Conservation (phyloP, 352 stramenopile species). For the Pythium phragmiticola region DNA sequence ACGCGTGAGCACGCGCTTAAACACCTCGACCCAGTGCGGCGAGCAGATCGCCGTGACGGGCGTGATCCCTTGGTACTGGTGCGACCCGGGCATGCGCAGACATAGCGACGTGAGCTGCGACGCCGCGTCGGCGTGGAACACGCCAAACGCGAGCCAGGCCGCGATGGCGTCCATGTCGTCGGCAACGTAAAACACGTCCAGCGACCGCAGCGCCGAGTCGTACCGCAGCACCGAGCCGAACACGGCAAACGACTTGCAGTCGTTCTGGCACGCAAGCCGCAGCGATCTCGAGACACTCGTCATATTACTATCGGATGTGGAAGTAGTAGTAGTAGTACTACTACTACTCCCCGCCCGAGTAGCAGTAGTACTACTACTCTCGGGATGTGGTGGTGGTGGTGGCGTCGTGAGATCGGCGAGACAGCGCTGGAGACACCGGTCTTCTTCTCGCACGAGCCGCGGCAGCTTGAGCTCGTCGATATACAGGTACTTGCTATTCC, state of each 20-base stretch:
- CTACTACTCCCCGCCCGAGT: too few species aligned
- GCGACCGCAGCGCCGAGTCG: constrained; percentile 9
- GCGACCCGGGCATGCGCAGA: constrained; percentile 18
- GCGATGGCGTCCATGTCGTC: constrained; percentile 9
- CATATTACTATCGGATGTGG: too few species aligned
- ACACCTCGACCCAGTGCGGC: constrained; percentile 14
- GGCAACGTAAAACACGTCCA: constrained; percentile 1
- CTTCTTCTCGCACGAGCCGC: constrained; percentile 14
- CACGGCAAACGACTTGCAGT: constrained; percentile 13
- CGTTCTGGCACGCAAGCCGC: constrained; percentile 11
- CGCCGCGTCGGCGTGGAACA: constrained; percentile 16
- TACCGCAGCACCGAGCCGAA: constrained; percentile 12
- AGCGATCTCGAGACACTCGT: too few species aligned
- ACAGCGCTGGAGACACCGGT: constrained; percentile 19
- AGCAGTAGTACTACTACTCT: too few species aligned
- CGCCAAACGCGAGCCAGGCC: constrained; percentile 20
- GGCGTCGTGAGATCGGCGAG: constrained; percentile 14
- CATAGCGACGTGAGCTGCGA: constrained; percentile 2
- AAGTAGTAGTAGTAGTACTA: too few species aligned
- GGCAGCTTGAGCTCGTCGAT: constrained; percentile 15
- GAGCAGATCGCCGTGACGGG: constrained; percentile 13
- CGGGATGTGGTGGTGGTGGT: not conserved
- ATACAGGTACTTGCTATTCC: constrained; percentile 8
- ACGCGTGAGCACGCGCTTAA: constrained; percentile 14
- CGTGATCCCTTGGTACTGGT: constrained; percentile 1